These are phyloP conservation scores for Aspergillus ellipticus DNA, from an alignment of 495 filamentous ascomycete genomes.

Conservation along the genomic window DNA sequence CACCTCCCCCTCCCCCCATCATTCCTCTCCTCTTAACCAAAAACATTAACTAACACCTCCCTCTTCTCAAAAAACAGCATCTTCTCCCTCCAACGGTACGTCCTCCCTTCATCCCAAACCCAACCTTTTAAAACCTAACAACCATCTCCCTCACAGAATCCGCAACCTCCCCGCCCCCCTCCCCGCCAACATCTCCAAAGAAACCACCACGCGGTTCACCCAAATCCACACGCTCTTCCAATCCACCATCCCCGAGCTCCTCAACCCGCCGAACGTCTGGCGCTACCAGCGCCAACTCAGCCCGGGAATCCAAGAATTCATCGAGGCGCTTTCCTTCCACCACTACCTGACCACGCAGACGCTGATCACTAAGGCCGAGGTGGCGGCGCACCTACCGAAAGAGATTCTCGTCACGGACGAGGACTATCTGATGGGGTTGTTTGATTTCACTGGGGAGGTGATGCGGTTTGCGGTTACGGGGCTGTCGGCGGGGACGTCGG, in stretches of 20 bases:
- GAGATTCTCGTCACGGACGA: slow-evolving; percentile 65
- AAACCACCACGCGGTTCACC: slow-evolving; percentile 57
- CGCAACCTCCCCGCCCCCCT: slow-evolving; percentile 61
- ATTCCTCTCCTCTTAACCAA: not conserved
- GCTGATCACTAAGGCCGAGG: slow-evolving; percentile 63
- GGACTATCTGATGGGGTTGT: slow-evolving; percentile 88
- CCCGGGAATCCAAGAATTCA: slow-evolving; percentile 81
- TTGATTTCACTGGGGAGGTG: slow-evolving; percentile 89
- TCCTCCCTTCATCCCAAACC: slow-evolving; percentile 2
- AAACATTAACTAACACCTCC: not conserved
- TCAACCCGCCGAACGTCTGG: slow-evolving; percentile 71
- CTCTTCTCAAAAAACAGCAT: slow-evolving; percentile 47
- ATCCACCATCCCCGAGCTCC: slow-evolving; percentile 66
- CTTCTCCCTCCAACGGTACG: slow-evolving; percentile 85
- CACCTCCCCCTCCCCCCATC: not conserved
- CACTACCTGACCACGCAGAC: slow-evolving; percentile 80
- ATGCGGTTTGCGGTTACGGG: slow-evolving; percentile 92
- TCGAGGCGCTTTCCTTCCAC: slow-evolving; percentile 80
- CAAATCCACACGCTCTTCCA: slow-evolving; percentile 67
- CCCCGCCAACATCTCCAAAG: slow-evolving; percentile 59
- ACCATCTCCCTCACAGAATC: slow-evolving; percentile 42
- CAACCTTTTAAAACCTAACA: slow-evolving; percentile 1
- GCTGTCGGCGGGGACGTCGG: slow-evolving; percentile 28
- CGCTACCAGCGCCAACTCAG: slow-evolving; percentile 77
- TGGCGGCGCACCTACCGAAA: slow-evolving; percentile 44